Conservation (phyloP, 345 rosid genomes). For the Ricinus communis region DNA sequence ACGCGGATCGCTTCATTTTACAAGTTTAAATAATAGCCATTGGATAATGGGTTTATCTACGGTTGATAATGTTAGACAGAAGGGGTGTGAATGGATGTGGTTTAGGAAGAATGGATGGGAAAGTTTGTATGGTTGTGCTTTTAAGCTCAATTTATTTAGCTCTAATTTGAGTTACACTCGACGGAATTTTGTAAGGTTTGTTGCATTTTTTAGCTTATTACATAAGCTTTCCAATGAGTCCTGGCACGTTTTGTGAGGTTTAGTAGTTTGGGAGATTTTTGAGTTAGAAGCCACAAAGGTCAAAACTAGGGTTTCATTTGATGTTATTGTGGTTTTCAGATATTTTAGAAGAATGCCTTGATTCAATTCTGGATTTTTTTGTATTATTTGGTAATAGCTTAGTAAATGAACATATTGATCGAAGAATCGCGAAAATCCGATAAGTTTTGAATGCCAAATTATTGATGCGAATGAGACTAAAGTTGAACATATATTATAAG, state of each 20-base stretch:
- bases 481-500: constrained; percentile 35
- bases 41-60: constrained; percentile 50
- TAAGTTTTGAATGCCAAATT: constrained; percentile 21
- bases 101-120: constrained; percentile 1
- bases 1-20: constrained; percentile 48
- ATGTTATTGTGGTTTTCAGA: constrained; percentile 42
- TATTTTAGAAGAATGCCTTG: constrained; percentile 26
- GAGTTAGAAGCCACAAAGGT: constrained; percentile 48
- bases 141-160: constrained; percentile 37
- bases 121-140: constrained; percentile 66
- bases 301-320: constrained; percentile 47
- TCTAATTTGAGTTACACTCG: constrained; percentile 23
- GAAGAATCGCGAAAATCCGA: constrained; percentile 25
- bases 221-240: constrained; percentile 49
- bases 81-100: constrained; percentile 25
- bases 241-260: not conserved
- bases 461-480: not conserved
- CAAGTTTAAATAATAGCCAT: constrained; percentile 60
- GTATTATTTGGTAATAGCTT: constrained; percentile 11
- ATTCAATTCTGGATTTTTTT: constrained; percentile 1
- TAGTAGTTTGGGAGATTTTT: constrained; percentile 23
- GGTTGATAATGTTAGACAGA: constrained; percentile 24
- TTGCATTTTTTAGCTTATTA: constrained; percentile 31
- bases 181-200: constrained; percentile 28
- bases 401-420: constrained; percentile 26